Percentiles rank a stretch among this genome's conserved stretches.
phyloP scores from a whole-genome alignment of 768 basidiomycete genomes.

The Mrakia blollopis region DNA sequence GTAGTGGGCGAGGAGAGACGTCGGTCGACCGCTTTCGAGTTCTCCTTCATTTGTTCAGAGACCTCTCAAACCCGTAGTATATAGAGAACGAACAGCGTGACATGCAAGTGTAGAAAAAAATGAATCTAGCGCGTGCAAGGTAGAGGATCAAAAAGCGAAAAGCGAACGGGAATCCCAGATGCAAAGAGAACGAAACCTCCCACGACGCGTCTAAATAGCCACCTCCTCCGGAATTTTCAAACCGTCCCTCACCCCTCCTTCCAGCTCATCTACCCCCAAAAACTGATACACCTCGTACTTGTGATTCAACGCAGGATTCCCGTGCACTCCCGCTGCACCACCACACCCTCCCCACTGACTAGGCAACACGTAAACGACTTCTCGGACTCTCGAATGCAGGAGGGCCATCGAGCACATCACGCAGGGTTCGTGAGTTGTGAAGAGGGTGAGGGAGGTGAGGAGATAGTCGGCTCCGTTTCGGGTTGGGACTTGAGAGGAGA shows the following conservation, averaged over 20 bases:
- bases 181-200: not conserved
- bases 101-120: too few species aligned
- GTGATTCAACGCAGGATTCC: conserved; percentile 82
- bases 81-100: too few species aligned
- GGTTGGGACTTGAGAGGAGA: conserved; percentile 38
- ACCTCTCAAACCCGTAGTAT: too few species aligned
- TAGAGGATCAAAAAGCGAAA: not conserved
- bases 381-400: conserved; percentile 86
- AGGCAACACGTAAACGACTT: conserved; percentile 61
- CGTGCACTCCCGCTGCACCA: conserved; percentile 66
- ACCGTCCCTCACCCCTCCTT: conserved; percentile 31
- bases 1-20: too few species aligned
- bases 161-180: not conserved
- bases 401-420: conserved; percentile 98
- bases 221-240: conserved; percentile 37
- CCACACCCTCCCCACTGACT: conserved; percentile 78
- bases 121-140: too few species aligned
- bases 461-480: conserved; percentile 79
- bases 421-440: conserved; percentile 93
- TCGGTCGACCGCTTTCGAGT: too few species aligned
- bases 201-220: conserved; percentile 32
- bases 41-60: too few species aligned
- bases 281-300: conserved; percentile 70
- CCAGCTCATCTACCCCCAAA: conserved; percentile 44
- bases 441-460: conserved; percentile 73